These are phyloP conservation scores for Mesostigma viride DNA, from an alignment of 139 green algal genomes.

Conservation along the genomic window DNA sequence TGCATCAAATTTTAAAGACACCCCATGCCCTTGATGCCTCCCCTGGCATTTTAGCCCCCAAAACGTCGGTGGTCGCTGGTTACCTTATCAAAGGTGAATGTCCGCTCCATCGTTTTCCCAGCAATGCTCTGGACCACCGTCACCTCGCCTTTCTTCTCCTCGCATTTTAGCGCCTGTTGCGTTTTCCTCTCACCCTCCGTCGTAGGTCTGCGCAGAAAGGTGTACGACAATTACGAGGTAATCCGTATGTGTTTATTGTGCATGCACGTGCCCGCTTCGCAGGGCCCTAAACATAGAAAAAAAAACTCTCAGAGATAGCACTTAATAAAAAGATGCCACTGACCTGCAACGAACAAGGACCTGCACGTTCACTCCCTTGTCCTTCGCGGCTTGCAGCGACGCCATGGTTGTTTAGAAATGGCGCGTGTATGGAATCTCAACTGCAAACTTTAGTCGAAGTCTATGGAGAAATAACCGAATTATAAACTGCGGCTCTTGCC, in stretches of 20 bases:
- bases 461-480: too few species aligned
- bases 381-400: too few species aligned
- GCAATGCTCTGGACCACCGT: slow-evolving; percentile 58
- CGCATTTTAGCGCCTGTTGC: slow-evolving; percentile 67
- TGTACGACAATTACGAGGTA: background rate
- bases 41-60: background rate
- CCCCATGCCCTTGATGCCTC: background rate
- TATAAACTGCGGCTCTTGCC: too few species aligned
- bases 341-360: slow-evolving; percentile 92
- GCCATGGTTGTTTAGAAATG: too few species aligned
- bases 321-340: slow-evolving; percentile 7
- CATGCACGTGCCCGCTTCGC: too few species aligned
- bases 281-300: too few species aligned
- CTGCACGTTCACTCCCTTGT: slow-evolving; percentile 75
- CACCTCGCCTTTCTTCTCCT: slow-evolving; percentile 65
- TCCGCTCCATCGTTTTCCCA: slow-evolving; percentile 61
- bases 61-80: background rate
- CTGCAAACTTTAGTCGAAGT: too few species aligned
- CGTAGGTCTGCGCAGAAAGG: slow-evolving; percentile 41
- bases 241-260: too few species aligned
- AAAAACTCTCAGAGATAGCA: background rate
- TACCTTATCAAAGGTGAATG: slow-evolving; percentile 91
- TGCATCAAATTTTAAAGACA: background rate
- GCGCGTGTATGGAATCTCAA: too few species aligned
- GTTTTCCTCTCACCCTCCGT: slow-evolving; percentile 60